Evolutionary conservation across 306 rosid genomes (phyloP).

Genomic region (Glycine tomentella): DNA sequence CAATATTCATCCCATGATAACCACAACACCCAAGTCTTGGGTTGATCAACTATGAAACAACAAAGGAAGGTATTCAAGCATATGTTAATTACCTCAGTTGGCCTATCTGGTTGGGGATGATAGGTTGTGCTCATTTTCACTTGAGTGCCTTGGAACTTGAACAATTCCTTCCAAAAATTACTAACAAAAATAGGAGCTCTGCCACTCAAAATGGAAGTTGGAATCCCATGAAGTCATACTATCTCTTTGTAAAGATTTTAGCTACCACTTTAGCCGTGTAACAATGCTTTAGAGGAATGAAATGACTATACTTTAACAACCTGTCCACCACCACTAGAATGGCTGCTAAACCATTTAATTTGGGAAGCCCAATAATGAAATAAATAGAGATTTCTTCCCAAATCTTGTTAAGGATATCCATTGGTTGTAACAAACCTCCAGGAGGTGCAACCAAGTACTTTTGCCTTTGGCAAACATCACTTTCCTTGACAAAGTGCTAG

Average conservation of each 20-base stretch:
- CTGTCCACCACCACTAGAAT: background rate
- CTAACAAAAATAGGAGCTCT: background rate
- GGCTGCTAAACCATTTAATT: background rate
- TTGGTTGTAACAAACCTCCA: background rate
- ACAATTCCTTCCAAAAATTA: background rate
- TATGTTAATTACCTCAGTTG: background rate
- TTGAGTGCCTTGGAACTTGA: background rate
- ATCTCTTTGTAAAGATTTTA: background rate
- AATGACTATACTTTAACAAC: background rate
- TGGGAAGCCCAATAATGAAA: background rate
- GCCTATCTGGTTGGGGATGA: background rate
- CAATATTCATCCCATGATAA: background rate
- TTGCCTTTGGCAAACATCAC: background rate
- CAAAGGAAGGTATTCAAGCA: background rate
- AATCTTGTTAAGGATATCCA: background rate
- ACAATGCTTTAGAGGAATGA: background rate
- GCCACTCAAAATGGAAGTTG: background rate
- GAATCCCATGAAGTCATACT: background rate
- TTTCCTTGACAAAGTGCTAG: background rate
- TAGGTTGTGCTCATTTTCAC: background rate
- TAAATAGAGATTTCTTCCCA: background rate
- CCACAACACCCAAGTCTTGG: background rate
- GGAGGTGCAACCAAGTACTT: background rate
- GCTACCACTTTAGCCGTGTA: background rate
- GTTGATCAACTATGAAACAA: background rate